phyloP scores from a whole-genome alignment of 148 eudicot genomes.

The Rhododendron henanense region DNA sequence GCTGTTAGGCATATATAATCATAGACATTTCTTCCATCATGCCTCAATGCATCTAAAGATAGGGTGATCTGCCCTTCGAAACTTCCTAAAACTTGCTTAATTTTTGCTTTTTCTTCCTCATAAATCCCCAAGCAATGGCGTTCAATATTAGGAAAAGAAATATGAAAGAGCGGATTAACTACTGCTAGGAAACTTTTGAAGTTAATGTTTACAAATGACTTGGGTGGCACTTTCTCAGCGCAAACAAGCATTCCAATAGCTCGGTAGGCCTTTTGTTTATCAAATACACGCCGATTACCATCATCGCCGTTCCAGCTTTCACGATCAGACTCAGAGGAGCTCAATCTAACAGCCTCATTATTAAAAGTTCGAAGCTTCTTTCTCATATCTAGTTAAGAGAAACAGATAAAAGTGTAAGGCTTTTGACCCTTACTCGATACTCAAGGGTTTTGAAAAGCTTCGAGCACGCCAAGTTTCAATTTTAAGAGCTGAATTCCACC shows the following conservation, averaged over 20 bases:
- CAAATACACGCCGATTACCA: background rate
- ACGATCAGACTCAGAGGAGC: background rate
- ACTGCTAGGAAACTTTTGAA: background rate
- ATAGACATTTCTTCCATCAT: background rate
- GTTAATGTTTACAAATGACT: background rate
- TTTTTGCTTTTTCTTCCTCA: background rate
- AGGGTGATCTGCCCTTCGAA: background rate
- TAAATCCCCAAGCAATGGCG: background rate
- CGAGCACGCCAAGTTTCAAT: too few relatives aligned
- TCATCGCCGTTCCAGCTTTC: background rate
- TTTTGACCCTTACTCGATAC: too few relatives aligned
- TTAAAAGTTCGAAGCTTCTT: background rate
- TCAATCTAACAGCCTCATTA: background rate
- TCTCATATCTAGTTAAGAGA: background rate
- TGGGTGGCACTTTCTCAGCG: background rate
- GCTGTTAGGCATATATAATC: background rate
- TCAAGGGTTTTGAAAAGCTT: too few relatives aligned
- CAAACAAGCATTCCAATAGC: slow-evolving; percentile 1
- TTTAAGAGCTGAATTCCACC: too few relatives aligned
- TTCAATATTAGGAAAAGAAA: background rate
- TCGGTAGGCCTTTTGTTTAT: slow-evolving; percentile 2
- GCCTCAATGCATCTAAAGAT: background rate
- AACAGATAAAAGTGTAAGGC: background rate
- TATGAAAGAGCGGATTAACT: background rate
- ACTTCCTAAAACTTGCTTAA: background rate